Evolutionary conservation across 768 basidiomycete species (phyloP).

Genomic region (Hortiboletus campestris): DNA sequence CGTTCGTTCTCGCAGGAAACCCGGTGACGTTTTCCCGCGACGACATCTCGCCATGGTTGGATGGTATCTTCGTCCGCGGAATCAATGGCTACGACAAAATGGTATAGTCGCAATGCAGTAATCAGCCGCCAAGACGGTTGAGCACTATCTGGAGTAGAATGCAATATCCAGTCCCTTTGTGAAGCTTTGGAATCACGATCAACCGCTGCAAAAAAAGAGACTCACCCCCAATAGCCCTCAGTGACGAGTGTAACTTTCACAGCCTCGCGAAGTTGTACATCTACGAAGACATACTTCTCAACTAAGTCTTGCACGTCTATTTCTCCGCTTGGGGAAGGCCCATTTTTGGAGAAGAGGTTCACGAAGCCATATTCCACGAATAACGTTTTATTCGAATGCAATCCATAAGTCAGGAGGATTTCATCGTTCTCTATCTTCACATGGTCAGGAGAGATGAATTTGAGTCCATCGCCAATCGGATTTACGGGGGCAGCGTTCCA

Average conservation of each 20-base stretch:
- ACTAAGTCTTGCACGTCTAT: conserved; percentile 60
- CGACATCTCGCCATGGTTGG: conserved; percentile 52
- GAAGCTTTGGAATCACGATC: background rate
- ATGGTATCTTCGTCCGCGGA: conserved; percentile 32
- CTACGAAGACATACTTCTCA: conserved; percentile 47
- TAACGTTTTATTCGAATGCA: conserved; percentile 71
- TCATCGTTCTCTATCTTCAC: conserved; percentile 55
- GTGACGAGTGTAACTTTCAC: conserved; percentile 55
- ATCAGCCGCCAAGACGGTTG: conserved; percentile 83
- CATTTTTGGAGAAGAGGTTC: conserved; percentile 34
- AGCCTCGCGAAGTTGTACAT: conserved; percentile 38
- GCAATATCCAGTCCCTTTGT: conserved; percentile 76
- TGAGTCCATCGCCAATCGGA: conserved; percentile 45
- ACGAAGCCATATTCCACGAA: conserved; percentile 94
- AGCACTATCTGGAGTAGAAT: conserved; percentile 55
- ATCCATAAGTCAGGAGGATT: conserved; percentile 75
- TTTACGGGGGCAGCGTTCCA: conserved; percentile 37
- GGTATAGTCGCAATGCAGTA: conserved; percentile 64
- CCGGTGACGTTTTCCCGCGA: conserved; percentile 42
- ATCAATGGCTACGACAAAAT: conserved; percentile 39
- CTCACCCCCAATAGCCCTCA: conserved; percentile 85
- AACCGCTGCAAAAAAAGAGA: conserved; percentile 5
- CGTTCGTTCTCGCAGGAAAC: conserved; percentile 51
- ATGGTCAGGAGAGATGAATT: conserved; percentile 48
- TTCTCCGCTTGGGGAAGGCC: conserved; percentile 42